phyloP scores from a whole-genome alignment of 805 yeast species.

The Sugiyamaella floridensis region DNA sequence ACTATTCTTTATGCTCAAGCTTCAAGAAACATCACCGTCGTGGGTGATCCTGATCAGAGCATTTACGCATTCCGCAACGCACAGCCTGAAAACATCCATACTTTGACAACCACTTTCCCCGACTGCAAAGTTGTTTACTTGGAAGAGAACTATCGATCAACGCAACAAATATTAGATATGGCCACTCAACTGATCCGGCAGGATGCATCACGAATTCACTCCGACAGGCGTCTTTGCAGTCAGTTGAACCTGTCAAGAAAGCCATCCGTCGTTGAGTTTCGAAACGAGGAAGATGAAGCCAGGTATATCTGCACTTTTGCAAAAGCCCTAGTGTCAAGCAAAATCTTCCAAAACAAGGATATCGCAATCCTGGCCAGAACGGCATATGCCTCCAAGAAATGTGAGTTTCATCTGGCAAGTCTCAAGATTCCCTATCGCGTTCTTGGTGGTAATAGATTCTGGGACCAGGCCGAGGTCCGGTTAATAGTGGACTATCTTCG shows the following conservation, averaged over 20 bases:
- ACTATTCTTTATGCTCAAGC: constrained; percentile 45
- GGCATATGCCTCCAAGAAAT: constrained; percentile 48
- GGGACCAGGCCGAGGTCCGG: constrained; percentile 68
- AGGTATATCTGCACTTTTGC: constrained; percentile 52
- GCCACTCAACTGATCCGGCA: constrained; percentile 63
- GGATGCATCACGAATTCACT: constrained; percentile 33
- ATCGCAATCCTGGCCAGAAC: constrained; percentile 68
- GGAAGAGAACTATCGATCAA: constrained; percentile 74
- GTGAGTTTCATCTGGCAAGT: constrained; percentile 58
- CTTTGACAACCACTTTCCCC: constrained; percentile 40
- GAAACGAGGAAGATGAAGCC: constrained; percentile 48
- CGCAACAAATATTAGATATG: constrained; percentile 53
- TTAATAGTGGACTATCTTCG: constrained; percentile 59
- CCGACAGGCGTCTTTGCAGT: constrained; percentile 6
- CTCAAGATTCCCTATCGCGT: constrained; percentile 57
- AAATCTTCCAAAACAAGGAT: constrained; percentile 46
- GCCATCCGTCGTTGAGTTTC: constrained; percentile 34
- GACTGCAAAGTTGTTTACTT: constrained; percentile 37
- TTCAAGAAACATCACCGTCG: constrained; percentile 54
- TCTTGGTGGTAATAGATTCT: constrained; percentile 68
- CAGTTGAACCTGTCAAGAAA: neutral
- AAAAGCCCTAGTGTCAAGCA: constrained; percentile 39
- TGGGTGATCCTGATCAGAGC: constrained; percentile 96
- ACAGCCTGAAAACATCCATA: constrained; percentile 55
- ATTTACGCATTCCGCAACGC: constrained; percentile 88